Percentiles rank a stretch among this genome's conserved stretches.
phyloP scores from a whole-genome alignment of 805 yeast genomes.

The Candida maltosa region DNA sequence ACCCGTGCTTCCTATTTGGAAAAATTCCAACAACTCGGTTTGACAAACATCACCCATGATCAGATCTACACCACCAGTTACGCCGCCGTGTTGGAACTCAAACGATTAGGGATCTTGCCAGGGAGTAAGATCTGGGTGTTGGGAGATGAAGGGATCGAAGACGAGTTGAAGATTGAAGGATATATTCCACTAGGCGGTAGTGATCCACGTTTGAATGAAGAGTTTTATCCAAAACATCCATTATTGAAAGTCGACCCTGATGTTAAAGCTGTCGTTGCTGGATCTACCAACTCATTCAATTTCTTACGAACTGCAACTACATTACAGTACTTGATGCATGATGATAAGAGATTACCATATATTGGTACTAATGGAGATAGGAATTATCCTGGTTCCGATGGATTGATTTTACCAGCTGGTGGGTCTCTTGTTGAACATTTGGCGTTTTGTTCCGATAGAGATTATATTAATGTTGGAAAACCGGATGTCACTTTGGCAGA shows the following conservation, averaged over 20 bases:
- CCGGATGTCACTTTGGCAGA: conserved; percentile 30
- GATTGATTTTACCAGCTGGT: conserved; percentile 36
- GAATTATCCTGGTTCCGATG: conserved; percentile 35
- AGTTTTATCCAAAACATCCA: conserved; percentile 21
- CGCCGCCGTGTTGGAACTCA: conserved; percentile 25
- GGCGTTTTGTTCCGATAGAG: conserved; percentile 30
- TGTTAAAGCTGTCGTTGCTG: conserved; percentile 37
- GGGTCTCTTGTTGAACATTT: conserved; percentile 35
- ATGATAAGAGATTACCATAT: conserved; percentile 29
- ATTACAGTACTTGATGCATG: conserved; percentile 31
- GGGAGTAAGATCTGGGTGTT: conserved; percentile 37
- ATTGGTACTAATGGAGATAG: conserved; percentile 38
- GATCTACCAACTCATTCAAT: conserved; percentile 33
- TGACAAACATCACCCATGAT: conserved; percentile 22
- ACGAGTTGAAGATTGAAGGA: conserved; percentile 28
- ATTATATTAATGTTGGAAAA: conserved; percentile 34
- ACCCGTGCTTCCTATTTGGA: conserved; percentile 27
- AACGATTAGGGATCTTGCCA: conserved; percentile 14
- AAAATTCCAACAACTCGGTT: conserved; percentile 29
- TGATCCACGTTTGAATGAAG: conserved; percentile 19
- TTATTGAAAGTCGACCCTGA: conserved; percentile 31
- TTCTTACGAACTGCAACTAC: conserved; percentile 35
- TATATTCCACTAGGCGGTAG: conserved; percentile 34
- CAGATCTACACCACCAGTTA: conserved; percentile 35
- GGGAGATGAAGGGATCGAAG: conserved; percentile 36